Conservation (phyloP, 805 yeast genomes). For the Kodamaea restingae region DNA sequence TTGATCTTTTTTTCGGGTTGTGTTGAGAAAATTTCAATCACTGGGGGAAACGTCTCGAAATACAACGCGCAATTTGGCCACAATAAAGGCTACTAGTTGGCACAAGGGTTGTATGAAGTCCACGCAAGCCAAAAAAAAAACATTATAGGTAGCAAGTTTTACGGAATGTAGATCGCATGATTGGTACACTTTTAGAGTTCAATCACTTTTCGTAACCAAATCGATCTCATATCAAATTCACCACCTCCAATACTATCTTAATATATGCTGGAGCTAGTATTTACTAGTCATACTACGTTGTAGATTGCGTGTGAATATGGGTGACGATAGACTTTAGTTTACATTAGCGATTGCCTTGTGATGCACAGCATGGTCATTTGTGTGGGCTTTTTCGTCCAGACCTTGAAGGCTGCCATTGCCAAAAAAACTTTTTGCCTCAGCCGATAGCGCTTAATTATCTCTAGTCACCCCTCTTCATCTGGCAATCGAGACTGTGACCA, state of each 20-base stretch:
- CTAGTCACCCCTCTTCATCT: slow-evolving; percentile 1
- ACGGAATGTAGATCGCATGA: background rate
- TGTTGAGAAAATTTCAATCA: slow-evolving; percentile 3
- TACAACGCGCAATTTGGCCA: slow-evolving; percentile 1
- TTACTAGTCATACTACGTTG: background rate
- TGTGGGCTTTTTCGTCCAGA: slow-evolving; percentile 4
- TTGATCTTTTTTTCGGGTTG: background rate
- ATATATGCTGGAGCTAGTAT: no score
- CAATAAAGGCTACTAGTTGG: background rate
- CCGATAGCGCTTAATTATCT: slow-evolving; percentile 4
- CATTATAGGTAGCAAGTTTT: background rate
- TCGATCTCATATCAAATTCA: background rate
- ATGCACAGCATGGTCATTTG: background rate
- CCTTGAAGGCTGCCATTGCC: slow-evolving; percentile 5
- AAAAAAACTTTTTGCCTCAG: slow-evolving; percentile 5
- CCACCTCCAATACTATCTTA: background rate
- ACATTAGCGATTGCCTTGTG: no score
- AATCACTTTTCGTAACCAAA: background rate
- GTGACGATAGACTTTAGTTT: no score
- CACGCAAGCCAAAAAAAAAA: background rate
- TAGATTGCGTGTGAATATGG: background rate
- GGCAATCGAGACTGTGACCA: background rate
- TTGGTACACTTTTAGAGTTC: background rate
- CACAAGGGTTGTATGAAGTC: background rate
- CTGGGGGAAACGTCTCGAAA: background rate